Base-by-base conservation (phyloP, 441 rosid genomes). In the Theobroma grandiflorum region DNA sequence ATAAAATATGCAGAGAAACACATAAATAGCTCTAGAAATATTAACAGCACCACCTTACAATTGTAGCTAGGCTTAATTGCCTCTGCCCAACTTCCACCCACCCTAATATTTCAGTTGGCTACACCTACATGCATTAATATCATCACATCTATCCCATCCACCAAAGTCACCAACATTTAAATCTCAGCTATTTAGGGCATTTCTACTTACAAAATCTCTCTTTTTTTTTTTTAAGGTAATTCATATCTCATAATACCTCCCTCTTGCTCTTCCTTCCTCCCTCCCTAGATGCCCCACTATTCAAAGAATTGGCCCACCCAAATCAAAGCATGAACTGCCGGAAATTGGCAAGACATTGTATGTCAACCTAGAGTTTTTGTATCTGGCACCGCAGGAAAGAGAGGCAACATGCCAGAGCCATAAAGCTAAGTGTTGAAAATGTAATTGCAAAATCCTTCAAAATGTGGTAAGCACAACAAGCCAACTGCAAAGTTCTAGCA, bases 111-210 rank as follows among this genome's bases (percentile, higher is more conserved):
- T 59, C 68, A 62, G 77, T 76, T 86, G 88, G 82, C 86, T 80
- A 31, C 88, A 87, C 81, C 90, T 75, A 78, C 67, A 84, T 64
- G 72, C 92, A 89, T 88, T 89, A 83, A 87, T 87, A 82, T 77
- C 85, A 80, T 38, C 86, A 55, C 83, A 80, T 79, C 85, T 59
- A 82, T 85, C 89, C 80, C 78, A 87, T 77, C 74, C 83, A 65
- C 72, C 62, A 43, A 22, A 75, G 16, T 66, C 71, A 69, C 84
- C 86, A 65, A n/a, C 80, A 75, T 61, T 82, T 57, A 84, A 77
- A 84, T 43, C 84, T 79, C 84, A 73, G 65, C 78, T 55, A 69
- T 66, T 61, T 80, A 47, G 62, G 79, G 35, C 66, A 81, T 71
- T 59, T 72, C 62, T 70, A 59, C 55, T 80, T 77, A 62, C 71